Base-by-base conservation (phyloP, 192 early-diverging fungal species). In the Chytriomyces sp. region DNA sequence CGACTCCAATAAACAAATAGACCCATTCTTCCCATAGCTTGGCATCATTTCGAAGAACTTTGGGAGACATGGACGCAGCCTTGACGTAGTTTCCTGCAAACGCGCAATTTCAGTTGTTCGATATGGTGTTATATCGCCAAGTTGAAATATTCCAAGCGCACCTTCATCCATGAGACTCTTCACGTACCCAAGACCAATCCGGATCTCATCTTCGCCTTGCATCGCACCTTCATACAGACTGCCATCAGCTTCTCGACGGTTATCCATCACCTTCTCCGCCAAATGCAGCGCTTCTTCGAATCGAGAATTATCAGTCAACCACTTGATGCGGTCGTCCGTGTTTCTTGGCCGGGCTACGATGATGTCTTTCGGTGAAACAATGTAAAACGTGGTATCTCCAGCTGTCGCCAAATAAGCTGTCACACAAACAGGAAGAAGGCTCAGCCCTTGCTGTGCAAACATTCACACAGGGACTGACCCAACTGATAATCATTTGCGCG, bases 401-500 rank as follows among this genome's bases (percentile, higher is more conserved):
- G 79, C 66, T 20, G 72, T 82, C 10, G 73, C 50, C 26, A 43
- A 16, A 5, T 57, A 20, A 20, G 53, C 53, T 57, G 53, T 50
- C 70, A 48, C 28, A 35, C 28, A 35, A 35, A 35, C 28, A 35
- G 0, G 28, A 35, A 35, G 28, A 35, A 35, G 28, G 28, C 2
- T 35, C 28, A 35, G 28, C 28, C 28, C 28, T 35, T 35, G 28
- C 2, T 35, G 28, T 1, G 28, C 28, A 35, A 1, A 35, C 28
- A 35, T 35, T 1, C 28, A 35, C 28, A 35, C 28, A 35, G 28
- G 53, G 7, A 23, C 7, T 20, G 85, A 57, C 93, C 94, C 66
- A 99, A 87, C 23, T 88, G 88, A 80, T 99, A 99, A 78, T 99
- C 97, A 77, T 98, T 97, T 50, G 96, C 91, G 79, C 95, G 93